These are phyloP conservation scores for Pleurotus sapidus DNA, from an alignment of 768 basidiomycete species.

Conservation along the genomic window DNA sequence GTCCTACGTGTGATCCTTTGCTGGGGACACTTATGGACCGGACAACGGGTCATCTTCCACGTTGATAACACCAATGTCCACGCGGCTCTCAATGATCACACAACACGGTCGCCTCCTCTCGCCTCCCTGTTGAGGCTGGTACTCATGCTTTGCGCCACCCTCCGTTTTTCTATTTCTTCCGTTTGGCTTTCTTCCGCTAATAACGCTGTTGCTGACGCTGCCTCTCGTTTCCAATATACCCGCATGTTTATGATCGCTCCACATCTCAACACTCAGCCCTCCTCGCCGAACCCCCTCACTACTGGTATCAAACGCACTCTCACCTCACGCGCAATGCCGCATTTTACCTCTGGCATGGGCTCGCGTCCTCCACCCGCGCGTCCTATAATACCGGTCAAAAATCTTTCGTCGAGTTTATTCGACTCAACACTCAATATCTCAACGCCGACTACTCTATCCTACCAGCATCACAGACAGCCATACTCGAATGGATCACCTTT, in stretches of 20 bases:
- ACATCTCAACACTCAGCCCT: conserved; percentile 13
- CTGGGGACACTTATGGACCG: conserved; percentile 22
- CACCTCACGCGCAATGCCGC: conserved; percentile 13
- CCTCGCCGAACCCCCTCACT: conserved; percentile 8
- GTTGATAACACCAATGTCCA: conserved; percentile 23
- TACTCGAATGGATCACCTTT: conserved; percentile 18
- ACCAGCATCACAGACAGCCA: conserved; percentile 12
- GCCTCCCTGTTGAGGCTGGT: conserved; percentile 17
- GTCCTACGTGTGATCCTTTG: conserved; percentile 25
- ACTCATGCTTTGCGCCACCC: conserved; percentile 14
- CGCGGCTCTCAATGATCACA: neutral
- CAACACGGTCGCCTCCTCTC: neutral
- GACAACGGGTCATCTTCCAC: conserved; percentile 25
- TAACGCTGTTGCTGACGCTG: conserved; percentile 21
- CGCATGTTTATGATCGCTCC: conserved; percentile 21
- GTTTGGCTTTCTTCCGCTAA: conserved; percentile 18
- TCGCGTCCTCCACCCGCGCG: neutral
- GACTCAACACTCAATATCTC: conserved; percentile 10
- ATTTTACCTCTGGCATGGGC: conserved; percentile 27
- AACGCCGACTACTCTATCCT: conserved; percentile 11
- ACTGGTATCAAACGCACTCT: conserved; percentile 18
- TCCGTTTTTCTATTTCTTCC: conserved; percentile 20
- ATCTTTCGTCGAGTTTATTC: neutral
- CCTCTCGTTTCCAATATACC: conserved; percentile 23
- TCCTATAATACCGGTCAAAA: neutral